Percentiles rank a stretch among this genome's conserved stretches.
phyloP scores from a whole-genome alignment of 2,329 filamentous ascomycete genomes.

The Sporothrix dimorphospora region DNA sequence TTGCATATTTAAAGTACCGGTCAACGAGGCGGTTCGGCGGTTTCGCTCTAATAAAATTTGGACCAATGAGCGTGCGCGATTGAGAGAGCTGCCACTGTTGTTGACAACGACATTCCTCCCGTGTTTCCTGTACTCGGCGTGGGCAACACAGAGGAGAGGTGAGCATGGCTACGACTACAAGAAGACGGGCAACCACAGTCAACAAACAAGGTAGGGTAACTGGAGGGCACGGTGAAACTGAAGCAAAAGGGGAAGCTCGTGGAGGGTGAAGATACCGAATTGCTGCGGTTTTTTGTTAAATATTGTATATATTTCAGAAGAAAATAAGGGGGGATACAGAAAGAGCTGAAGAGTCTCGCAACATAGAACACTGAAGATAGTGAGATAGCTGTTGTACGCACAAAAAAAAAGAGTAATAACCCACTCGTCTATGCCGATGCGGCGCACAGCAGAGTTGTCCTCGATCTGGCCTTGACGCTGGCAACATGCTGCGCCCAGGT shows the following conservation, averaged over 20 bases:
- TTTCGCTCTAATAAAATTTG: slow-evolving; percentile 3
- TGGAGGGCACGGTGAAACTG: too few relatives aligned
- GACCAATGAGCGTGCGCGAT: slow-evolving; percentile 18
- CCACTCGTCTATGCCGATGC: neutral
- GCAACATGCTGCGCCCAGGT: neutral
- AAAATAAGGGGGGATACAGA: neutral
- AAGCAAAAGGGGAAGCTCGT: too few relatives aligned
- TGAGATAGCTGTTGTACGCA: neutral
- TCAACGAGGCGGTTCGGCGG: slow-evolving; percentile 13
- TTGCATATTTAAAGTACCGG: slow-evolving; percentile 40
- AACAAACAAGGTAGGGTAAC: neutral
- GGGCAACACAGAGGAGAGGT: neutral
- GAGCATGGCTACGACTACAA: neutral
- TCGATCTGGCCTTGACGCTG: neutral
- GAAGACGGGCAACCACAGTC: neutral
- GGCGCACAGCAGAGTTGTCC: neutral
- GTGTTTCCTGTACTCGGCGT: neutral
- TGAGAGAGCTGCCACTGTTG: slow-evolving; percentile 2
- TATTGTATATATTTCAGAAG: neutral
- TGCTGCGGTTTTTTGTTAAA: neutral
- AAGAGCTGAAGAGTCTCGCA: neutral
- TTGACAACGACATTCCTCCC: slow-evolving; percentile 17
- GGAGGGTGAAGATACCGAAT: too few relatives aligned
- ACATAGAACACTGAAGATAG: neutral
- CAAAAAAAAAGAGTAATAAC: neutral